Evolutionary conservation across 2,329 filamentous ascomycete genomes (phyloP), one percentile per base, ranked within the genome.

Genomic region (Cytospora schulzeri): DNA sequence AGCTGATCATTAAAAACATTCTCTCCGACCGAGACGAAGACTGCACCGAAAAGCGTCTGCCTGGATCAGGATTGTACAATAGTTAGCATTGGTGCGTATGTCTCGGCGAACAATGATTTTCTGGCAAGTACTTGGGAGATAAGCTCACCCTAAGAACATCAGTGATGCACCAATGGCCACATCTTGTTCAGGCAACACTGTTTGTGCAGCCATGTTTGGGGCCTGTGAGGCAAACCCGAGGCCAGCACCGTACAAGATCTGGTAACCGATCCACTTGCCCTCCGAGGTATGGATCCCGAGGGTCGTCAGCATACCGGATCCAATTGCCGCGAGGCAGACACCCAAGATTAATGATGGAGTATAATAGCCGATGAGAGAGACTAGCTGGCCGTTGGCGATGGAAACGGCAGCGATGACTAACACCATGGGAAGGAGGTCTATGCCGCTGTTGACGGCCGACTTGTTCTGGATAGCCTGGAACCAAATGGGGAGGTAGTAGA

Each of bases 11-110:
- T 74, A 12, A 79, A 71, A 26, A 79, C 71, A 41, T 79, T 80
- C 66, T 80, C 78, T 2, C 76, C 79, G 54, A 81, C 77, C 9
- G 79, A 80, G 12, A 80, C 79, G 61, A 81, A 79, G 14, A 82
- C 72, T 6, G 79, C 80, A 9, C 80, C 80, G 12, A 82, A 70
- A 54, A 79, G 80, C 68, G 81, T 33, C 31, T 33, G 31, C 31
- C 31, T 33, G 31, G 31, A 33, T 33, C 12, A 11, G 31, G 12
- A 33, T 2, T 9, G 8, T 11, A 33, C 12, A 33, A 5, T 11
- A 33, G 31, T 33, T 2, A 33, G 8, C 2, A 33, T 33, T 11
- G 31, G 12, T 11, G 31, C 2, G 6, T 33, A 33, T 4, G 31
- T 33, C 31, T 9, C 31, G 8, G 31, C 31, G 31, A 33, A 5